phyloP scores from a whole-genome alignment of 371 early-diverging fungal genomes.

The Rhizopus arrhizus region DNA sequence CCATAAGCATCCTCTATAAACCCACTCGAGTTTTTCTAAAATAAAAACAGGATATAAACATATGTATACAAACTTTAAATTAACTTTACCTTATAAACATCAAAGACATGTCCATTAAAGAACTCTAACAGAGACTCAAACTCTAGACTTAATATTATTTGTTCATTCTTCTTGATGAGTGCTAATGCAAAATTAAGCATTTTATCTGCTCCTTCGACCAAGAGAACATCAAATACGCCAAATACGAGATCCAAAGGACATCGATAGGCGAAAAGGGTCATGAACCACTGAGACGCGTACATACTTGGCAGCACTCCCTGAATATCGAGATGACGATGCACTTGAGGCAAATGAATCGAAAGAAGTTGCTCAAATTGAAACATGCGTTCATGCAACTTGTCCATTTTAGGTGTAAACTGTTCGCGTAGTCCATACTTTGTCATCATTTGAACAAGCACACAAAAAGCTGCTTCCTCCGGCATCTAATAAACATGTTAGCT shows the following conservation, averaged over 20 bases:
- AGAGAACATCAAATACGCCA: constrained; percentile 86
- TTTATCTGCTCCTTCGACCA: constrained; percentile 85
- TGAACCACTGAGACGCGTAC: constrained; percentile 85
- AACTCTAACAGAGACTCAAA: constrained; percentile 85
- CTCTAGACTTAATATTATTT: constrained; percentile 69
- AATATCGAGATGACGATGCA: constrained; percentile 64
- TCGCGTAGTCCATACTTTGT: constrained; percentile 78
- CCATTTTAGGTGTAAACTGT: constrained; percentile 81
- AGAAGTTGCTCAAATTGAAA: constrained; percentile 86
- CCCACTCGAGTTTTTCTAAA: constrained; percentile 21
- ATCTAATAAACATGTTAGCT: constrained; percentile 45
- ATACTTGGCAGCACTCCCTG: constrained; percentile 77
- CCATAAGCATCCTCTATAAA: constrained; percentile 42
- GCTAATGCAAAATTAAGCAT: constrained; percentile 86
- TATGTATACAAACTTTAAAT: neutral
- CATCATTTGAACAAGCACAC: constrained; percentile 72
- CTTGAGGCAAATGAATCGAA: constrained; percentile 70
- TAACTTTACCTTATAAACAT: constrained; percentile 58
- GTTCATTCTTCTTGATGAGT: constrained; percentile 76
- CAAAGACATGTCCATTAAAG: constrained; percentile 77
- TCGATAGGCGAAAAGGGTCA: constrained; percentile 84
- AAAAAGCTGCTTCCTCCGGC: constrained; percentile 87
- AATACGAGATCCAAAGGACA: constrained; percentile 82
- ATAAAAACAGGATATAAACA: neutral
- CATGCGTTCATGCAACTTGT: constrained; percentile 75